Evolutionary conservation across 768 basidiomycete species (phyloP).

Genomic region (Tricholoma sp.): DNA sequence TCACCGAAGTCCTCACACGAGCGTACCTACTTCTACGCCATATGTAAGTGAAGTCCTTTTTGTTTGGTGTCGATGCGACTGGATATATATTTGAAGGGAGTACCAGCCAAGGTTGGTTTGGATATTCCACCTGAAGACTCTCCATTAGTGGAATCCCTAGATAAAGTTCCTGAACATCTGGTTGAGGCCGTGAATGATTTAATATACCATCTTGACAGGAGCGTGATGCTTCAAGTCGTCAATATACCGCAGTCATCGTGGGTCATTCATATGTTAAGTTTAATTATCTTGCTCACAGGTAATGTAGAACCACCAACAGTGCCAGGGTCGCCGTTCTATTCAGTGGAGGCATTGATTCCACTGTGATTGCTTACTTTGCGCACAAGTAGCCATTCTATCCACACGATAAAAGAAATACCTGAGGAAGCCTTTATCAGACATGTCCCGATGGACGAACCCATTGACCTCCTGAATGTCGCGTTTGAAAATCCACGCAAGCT

Average conservation of each 20-base stretch:
- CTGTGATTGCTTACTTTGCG: conserved; percentile 75
- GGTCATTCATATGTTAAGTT: conserved; percentile 11
- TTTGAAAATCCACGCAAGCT: conserved; percentile 93
- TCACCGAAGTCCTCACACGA: not conserved
- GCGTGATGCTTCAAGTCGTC: conserved; percentile 62
- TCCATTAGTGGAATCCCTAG: conserved; percentile 31
- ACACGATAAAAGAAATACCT: not conserved
- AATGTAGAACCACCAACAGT: not conserved
- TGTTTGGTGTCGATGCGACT: not conserved
- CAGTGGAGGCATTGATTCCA: conserved; percentile 94
- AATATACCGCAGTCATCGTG: conserved; percentile 56
- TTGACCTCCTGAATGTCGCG: conserved; percentile 89
- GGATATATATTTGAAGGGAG: conserved; percentile 32
- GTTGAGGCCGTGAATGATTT: conserved; percentile 42
- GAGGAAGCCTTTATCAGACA: conserved; percentile 41
- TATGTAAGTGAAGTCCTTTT: conserved; percentile 25
- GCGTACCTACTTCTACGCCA: conserved; percentile 2
- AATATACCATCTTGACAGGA: conserved; percentile 51
- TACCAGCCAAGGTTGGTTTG: conserved; percentile 40
- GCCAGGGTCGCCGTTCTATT: conserved; percentile 78
- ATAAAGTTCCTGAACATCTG: conserved; percentile 40
- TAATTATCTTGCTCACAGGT: not conserved
- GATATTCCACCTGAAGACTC: conserved; percentile 40
- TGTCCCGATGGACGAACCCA: conserved; percentile 69
- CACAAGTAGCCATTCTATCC: conserved; percentile 45